These are phyloP conservation scores for Metschnikowia picachoensis DNA, from an alignment of 805 yeast species.

Conservation along the genomic window DNA sequence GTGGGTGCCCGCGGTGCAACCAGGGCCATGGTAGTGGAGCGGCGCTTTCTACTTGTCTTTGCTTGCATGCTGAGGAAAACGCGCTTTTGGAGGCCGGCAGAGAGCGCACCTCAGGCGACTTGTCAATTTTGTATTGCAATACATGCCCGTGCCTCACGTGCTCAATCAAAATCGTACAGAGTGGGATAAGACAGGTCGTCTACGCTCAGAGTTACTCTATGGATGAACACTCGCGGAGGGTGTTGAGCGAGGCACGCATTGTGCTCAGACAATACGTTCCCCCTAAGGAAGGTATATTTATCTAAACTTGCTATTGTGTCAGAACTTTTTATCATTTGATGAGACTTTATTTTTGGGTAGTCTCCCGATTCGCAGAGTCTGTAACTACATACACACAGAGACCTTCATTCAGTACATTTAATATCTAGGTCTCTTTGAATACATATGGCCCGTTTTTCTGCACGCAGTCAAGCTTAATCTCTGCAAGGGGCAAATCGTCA, in stretches of 20 bases:
- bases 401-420: background rate
- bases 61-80: constrained; percentile 96
- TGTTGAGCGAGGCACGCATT: constrained; percentile 72
- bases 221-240: constrained; percentile 75
- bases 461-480: constrained; percentile 49
- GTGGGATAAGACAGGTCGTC: constrained; percentile 87
- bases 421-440: constrained; percentile 23
- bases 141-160: constrained; percentile 98
- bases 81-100: constrained; percentile 93
- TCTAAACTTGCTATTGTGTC: constrained; percentile 11
- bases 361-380: too few relatives aligned
- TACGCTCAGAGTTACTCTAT: constrained; percentile 89
- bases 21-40: constrained; percentile 59
- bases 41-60: constrained; percentile 76
- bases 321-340: too few relatives aligned
- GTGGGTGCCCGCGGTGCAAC: constrained; percentile 93
- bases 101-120: constrained; percentile 61
- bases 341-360: too few relatives aligned
- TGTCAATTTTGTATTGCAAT: constrained; percentile 78
- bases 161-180: constrained; percentile 89
- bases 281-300: constrained; percentile 38
- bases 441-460: constrained; percentile 47
- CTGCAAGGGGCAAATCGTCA: constrained; percentile 52
- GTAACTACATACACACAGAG: background rate
- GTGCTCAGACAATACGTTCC: constrained; percentile 50